Base-by-base conservation (phyloP, 73 alveolate genomes). In the Uronychia setigera region DNA sequence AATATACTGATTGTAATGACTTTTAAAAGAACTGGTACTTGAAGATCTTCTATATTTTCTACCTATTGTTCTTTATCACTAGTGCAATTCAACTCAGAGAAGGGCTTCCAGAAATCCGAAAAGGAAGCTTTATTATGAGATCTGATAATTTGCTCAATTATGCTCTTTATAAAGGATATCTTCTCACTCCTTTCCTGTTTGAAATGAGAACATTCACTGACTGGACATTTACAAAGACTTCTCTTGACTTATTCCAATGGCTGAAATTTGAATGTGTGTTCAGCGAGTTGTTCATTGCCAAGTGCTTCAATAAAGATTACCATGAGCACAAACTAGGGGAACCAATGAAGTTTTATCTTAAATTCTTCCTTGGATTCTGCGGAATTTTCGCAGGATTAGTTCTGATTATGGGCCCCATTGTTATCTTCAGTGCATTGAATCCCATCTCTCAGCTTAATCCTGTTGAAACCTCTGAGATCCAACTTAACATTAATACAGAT, bases 81-180 rank as follows among this genome's bases (percentile, higher is more conserved):
- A 84, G 97, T 74, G 97, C 98, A 9, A 78, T 97, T 31, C 96
- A 97, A 87, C 89, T 97, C 0, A 95, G 95, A 87, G 92, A 89
- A 88, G 99, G 99, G 58, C 85, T 96, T 76, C 97, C 99, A 1
- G 98, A 92, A 82, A 88, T 96, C 80, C 94, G 92, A 78, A 97
- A 93, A 92, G 96, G 94, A 0, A 92, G 95, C 78, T 88, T 85
- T 60, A 87, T 96, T 60, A 96, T 95, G 98, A 74, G 87, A 78
- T 90, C 93, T 0, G 75, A 93, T 67, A 88, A 86, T 31, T 79
- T 80, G 25, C 80, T 83, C 59, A 80, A 87, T 84, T 84, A 79
- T 60, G 77, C 85, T 26, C 57, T 86, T 34, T 96, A 86, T 82
- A 90, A 91, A 76, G 85, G 89, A 14, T 96, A 85, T 78, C 80